Evolutionary conservation across 495 filamentous ascomycete genomes (phyloP).

Genomic region (Penicillium canariense): DNA sequence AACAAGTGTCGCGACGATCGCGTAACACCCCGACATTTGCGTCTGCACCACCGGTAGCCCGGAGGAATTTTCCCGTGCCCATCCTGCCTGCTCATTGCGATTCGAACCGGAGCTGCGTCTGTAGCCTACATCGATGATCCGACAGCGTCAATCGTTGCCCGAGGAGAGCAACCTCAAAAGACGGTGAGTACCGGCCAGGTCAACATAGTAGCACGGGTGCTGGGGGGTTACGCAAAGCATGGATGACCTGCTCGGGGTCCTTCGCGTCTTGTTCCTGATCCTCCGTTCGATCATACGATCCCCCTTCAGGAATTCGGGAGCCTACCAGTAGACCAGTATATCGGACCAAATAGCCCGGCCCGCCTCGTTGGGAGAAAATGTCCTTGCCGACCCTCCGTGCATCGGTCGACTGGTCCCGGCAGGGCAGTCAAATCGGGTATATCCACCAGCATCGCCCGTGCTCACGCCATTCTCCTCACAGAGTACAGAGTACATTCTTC

Average conservation of each 20-base stretch:
- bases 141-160: slow-evolving; percentile 19
- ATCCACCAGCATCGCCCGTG: background rate
- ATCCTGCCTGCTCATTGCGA: slow-evolving; percentile 19
- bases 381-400: too few relatives aligned
- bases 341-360: slow-evolving; percentile 1
- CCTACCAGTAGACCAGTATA: too few relatives aligned
- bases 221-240: slow-evolving; percentile 4
- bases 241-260: slow-evolving; percentile 1
- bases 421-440: slow-evolving; percentile 6
- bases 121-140: slow-evolving; percentile 29
- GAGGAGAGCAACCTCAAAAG: slow-evolving; percentile 22
- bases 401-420: background rate
- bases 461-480: background rate
- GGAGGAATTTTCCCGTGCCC: slow-evolving; percentile 5
- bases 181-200: slow-evolving; percentile 25
- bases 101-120: slow-evolving; percentile 20
- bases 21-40: slow-evolving; percentile 12
- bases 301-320: too few relatives aligned
- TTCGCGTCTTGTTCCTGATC: background rate
- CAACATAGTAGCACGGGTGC: slow-evolving; percentile 8
- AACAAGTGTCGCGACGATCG: background rate
- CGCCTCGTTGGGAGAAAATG: background rate
- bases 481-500: too few relatives aligned
- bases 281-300: too few relatives aligned
- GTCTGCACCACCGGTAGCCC: slow-evolving; percentile 29